phyloP scores from a whole-genome alignment of 257 asterid genomes.

The Fraxinus cuspidata region DNA sequence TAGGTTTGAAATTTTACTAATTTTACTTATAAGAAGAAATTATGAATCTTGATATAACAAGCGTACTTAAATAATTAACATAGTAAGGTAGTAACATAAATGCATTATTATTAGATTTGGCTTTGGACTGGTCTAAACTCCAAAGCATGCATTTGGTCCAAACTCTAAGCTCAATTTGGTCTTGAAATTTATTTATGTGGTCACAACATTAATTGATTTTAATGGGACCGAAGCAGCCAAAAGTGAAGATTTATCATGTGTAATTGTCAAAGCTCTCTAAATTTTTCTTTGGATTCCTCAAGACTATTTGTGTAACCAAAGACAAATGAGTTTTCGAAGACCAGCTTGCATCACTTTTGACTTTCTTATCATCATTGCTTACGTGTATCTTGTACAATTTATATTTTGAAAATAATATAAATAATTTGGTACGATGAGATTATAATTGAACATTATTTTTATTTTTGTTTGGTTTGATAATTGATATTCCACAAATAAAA shows the following conservation, averaged over 20 bases:
- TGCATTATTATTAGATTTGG: background rate
- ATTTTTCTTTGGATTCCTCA: background rate
- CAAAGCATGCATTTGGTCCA: slow-evolving; percentile 31
- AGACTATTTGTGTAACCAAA: slow-evolving; percentile 12
- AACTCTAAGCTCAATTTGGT: background rate
- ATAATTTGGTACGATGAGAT: background rate
- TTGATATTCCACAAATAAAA: background rate
- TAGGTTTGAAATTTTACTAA: too few species aligned
- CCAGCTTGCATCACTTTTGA: slow-evolving; percentile 17
- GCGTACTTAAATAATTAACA: too few species aligned
- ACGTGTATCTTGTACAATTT: background rate
- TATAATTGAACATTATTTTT: background rate
- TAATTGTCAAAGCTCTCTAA: slow-evolving; percentile 15
- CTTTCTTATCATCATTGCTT: slow-evolving; percentile 30
- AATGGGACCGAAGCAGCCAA: slow-evolving; percentile 10
- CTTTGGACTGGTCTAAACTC: background rate
- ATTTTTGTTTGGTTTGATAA: background rate
- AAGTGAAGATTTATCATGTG: background rate
- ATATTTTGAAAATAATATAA: background rate
- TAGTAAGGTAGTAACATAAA: background rate
- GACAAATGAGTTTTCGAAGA: slow-evolving; percentile 8
- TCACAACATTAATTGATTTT: slow-evolving; percentile 16
- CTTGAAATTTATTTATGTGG: slow-evolving; percentile 18
- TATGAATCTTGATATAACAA: too few species aligned
- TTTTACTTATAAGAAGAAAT: too few species aligned